A percentile compares a stretch with the other conserved stretches of the same genome.
Conservation (phyloP, 1,284 basidiomycete species). For the Papiliotrema laurentii region DNA sequence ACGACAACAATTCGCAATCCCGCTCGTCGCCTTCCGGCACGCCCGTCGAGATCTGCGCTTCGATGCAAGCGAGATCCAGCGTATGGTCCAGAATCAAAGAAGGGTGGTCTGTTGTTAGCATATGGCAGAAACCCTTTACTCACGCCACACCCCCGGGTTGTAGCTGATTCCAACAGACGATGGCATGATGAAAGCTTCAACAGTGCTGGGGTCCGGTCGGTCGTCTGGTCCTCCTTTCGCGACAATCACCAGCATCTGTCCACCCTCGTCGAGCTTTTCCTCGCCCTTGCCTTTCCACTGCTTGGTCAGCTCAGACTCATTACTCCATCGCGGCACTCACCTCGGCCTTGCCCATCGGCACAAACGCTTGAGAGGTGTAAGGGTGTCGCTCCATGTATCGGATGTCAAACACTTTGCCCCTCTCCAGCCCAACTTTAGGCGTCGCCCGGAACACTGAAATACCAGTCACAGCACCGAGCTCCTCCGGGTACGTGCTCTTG, state of each 20-base stretch:
- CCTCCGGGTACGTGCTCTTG: conserved; percentile 60
- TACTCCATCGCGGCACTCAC: conserved; percentile 25
- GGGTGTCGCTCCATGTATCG: conserved; percentile 47
- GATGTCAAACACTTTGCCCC: conserved; percentile 54
- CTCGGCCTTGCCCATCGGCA: conserved; percentile 70
- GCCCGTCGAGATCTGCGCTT: conserved; percentile 44
- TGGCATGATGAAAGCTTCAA: conserved; percentile 68
- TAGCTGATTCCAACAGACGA: conserved; percentile 78
- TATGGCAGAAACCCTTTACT: conserved; percentile 43
- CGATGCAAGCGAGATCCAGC: conserved; percentile 47
- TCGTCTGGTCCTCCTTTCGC: conserved; percentile 70
- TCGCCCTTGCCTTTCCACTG: conserved; percentile 41
- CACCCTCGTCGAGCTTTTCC: conserved; percentile 31
- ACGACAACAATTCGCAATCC: conserved; percentile 46
- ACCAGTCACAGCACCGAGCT: conserved; percentile 52
- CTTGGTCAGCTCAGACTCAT: neutral
- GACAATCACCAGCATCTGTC: conserved; percentile 62
- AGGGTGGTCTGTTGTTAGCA: conserved; percentile 39
- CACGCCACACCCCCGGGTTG: conserved; percentile 78
- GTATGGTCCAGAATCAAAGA: conserved; percentile 43
- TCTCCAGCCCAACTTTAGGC: conserved; percentile 51
- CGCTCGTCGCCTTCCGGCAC: conserved; percentile 27
- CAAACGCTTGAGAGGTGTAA: conserved; percentile 68
- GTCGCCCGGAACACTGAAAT: conserved; percentile 70
- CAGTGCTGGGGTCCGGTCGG: conserved; percentile 58